Percentiles rank a stretch among this genome's conserved stretches.
Evolutionary conservation across 2,329 filamentous ascomycete species (phyloP).

Genomic region (Arthrocladium fulminans): DNA sequence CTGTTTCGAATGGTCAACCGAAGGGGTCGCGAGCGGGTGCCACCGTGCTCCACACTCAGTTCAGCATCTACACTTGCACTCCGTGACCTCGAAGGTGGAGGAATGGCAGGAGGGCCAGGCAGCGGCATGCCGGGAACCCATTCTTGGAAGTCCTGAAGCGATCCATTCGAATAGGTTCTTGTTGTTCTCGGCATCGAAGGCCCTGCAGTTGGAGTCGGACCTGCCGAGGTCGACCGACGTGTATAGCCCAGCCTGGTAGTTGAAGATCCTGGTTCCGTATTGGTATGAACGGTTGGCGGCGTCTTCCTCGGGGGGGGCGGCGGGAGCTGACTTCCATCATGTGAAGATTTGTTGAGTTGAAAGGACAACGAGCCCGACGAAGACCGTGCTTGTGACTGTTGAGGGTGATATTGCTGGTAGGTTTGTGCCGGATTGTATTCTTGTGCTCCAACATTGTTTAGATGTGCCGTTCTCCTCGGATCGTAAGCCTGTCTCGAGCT

Average conservation of each 20-base stretch:
- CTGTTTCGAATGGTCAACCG: conserved; percentile 31
- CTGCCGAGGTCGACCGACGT: conserved; percentile 37
- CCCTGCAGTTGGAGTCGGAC: conserved; percentile 31
- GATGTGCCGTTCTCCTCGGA: conserved; percentile 1
- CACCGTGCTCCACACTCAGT: conserved; percentile 24
- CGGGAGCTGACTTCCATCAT: conserved; percentile 8
- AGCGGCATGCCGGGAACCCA: conserved; percentile 41
- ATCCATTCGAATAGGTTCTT: conserved; percentile 29
- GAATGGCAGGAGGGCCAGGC: conserved; percentile 39
- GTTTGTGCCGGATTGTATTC: not conserved
- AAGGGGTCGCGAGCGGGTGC: conserved; percentile 24
- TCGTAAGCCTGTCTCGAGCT: conserved; percentile 1
- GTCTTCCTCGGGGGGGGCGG: conserved; percentile 11
- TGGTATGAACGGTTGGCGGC: not conserved
- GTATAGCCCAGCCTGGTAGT: not conserved
- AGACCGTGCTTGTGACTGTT: not conserved
- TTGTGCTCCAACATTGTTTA: not conserved
- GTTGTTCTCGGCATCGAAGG: conserved; percentile 25
- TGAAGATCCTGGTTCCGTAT: not conserved
- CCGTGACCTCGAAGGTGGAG: conserved; percentile 35
- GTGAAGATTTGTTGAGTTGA: not conserved
- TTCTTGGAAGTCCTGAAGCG: conserved; percentile 25
- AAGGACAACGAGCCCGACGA: not conserved
- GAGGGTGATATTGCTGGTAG: conserved; percentile 6
- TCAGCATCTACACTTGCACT: conserved; percentile 31